Percentiles rank a stretch among this genome's conserved stretches.
Evolutionary conservation across 2,329 filamentous ascomycete species (phyloP).

Genomic region (Fusarium euwallaceae): DNA sequence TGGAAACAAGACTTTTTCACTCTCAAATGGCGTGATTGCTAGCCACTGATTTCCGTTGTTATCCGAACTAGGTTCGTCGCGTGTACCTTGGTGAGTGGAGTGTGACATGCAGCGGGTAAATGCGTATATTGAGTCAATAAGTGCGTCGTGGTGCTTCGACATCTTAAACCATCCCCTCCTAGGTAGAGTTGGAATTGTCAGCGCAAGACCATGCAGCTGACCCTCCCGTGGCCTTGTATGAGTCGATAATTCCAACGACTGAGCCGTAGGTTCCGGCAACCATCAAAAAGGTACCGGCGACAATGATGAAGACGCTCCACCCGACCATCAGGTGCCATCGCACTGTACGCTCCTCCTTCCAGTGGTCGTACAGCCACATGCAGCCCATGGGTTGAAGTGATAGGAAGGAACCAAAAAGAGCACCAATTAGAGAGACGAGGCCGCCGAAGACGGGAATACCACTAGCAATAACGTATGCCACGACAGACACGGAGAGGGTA

Average conservation of each 20-base stretch:
- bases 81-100: neutral
- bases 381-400: conserved; percentile 45
- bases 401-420: conserved; percentile 44
- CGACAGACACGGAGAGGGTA: conserved; percentile 34
- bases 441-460: conserved; percentile 38
- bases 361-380: conserved; percentile 47
- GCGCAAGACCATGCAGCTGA: conserved; percentile 57
- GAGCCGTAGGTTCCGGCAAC: conserved; percentile 60
- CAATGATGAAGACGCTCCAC: conserved; percentile 16
- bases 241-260: conserved; percentile 50
- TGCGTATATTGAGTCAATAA: neutral
- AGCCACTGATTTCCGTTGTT: conserved; percentile 4
- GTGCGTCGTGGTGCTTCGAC: neutral
- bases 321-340: conserved; percentile 8
- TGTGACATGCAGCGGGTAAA: neutral
- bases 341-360: conserved; percentile 7
- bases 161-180: neutral
- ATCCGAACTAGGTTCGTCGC: neutral
- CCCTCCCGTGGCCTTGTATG: conserved; percentile 51
- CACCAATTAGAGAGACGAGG: conserved; percentile 44
- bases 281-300: conserved; percentile 53
- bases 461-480: conserved; percentile 44
- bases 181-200: conserved; percentile 54
- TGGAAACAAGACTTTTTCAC: neutral
- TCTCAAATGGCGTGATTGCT: conserved; percentile 1